Evolutionary conservation across 768 basidiomycete species (phyloP), one percentile per base, ranked within the genome.

Genomic region (Flagelloscypha sp.): DNA sequence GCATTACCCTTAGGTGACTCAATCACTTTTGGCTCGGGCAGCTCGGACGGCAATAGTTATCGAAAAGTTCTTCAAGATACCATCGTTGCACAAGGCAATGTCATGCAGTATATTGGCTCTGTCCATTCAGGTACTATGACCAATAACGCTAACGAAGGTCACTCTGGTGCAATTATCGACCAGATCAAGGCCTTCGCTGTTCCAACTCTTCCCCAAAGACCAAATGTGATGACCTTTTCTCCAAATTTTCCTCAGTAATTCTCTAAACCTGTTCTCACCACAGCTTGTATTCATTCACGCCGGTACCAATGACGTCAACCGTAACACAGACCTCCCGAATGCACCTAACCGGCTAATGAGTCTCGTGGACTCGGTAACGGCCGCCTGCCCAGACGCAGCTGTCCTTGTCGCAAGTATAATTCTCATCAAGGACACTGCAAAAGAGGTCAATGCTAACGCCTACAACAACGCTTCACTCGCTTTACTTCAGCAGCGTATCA

Each of bases 1-100:
- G n/a, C n/a, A n/a, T n/a, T n/a, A n/a, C 41, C 36, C 8, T 27
- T 31, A 1, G 37, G 41, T 19, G 41, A 42, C 18, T 42, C 41
- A 3, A 38, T 38, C 23, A 35, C 41, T 1, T 38, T 28, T 7
- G 41, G 36, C 4, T 30, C 16, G 17, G 24, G 21, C 6, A 42
- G 36, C 17, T 16, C 16, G 6, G 36, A 25, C 12, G 36, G 41
- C 3, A 38, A 42, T 18, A 36, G 41, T 6, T 42, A 42, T 10
- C 31, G 41, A 8, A 23, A 33, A 12, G 18, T 25, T 12, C 41
- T 42, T 5, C 41, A 42, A 17, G 21, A 33, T 13, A n/a, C n/a
- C n/a, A 15, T 38, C n/a, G 30, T 42, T 10, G 27, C 23, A 27
- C 8, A 28, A 8, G 38, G 33, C 1, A 34, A 35, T 18, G 25